phyloP scores from a whole-genome alignment of 2,329 filamentous ascomycete genomes.

The Cordyceps javanica region DNA sequence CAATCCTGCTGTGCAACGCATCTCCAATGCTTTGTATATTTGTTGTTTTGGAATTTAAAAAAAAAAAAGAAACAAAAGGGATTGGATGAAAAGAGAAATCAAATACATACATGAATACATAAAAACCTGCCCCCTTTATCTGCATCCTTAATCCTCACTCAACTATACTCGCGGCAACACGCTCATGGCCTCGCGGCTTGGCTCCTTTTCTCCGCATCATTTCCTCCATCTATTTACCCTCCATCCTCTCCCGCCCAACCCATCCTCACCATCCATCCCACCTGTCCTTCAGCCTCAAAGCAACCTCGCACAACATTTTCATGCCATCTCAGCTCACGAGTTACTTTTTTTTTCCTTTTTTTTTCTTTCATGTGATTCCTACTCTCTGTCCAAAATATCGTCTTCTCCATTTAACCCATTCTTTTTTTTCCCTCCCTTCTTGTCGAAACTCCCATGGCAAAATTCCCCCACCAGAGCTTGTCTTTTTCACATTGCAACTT shows the following conservation, averaged over 20 bases:
- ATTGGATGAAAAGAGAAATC: too few species aligned
- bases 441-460: not conserved
- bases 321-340: not conserved
- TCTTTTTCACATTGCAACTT: too few species aligned
- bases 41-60: too few species aligned
- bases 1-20: not conserved
- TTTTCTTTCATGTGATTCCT: not conserved
- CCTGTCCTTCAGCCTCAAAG: not conserved
- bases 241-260: not conserved
- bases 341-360: not conserved
- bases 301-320: not conserved
- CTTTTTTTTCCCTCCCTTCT: not conserved
- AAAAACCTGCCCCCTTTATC: not conserved
- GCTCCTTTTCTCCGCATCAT: not conserved
- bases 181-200: not conserved
- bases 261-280: not conserved
- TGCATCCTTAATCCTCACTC: not conserved
- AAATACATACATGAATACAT: too few species aligned
- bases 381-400: not conserved
- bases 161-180: not conserved
- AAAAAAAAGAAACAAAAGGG: too few species aligned
- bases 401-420: not conserved
- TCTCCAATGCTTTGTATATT: too few species aligned
- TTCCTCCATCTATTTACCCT: not conserved
- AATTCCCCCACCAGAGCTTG: not conserved